These are phyloP conservation scores for Pestalotiopsis sp. DNA, from an alignment of 2,329 filamentous ascomycete genomes.

Conservation along the genomic window DNA sequence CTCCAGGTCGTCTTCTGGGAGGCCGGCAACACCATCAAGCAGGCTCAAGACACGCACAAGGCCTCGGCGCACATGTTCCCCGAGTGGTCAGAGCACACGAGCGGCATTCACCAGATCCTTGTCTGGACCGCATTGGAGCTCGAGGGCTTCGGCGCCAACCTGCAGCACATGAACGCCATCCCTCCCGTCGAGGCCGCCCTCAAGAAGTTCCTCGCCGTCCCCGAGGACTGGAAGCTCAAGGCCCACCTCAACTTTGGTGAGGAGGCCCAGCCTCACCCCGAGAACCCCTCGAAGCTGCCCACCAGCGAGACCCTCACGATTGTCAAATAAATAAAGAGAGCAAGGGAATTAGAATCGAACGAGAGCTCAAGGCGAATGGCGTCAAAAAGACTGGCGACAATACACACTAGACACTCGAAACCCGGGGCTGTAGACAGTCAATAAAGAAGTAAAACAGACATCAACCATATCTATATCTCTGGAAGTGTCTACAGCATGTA, in stretches of 20 bases:
- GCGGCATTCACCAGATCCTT: conserved; percentile 25
- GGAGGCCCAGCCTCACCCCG: conserved; percentile 22
- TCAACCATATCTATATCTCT: no score
- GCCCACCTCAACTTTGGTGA: conserved; percentile 28
- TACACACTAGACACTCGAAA: not conserved
- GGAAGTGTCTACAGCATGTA: no score
- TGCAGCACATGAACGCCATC: conserved; percentile 27
- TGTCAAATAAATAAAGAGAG: conserved; percentile 8
- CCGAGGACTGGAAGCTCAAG: conserved; percentile 22
- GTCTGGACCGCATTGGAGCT: conserved; percentile 27
- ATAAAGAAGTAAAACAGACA: not conserved
- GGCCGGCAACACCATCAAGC: conserved; percentile 20
- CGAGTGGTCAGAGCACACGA: conserved; percentile 23
- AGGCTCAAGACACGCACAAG: conserved; percentile 20
- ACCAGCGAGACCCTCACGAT: conserved; percentile 27
- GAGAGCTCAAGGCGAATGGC: not conserved
- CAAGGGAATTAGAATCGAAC: not conserved
- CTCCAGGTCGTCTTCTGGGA: conserved; percentile 29
- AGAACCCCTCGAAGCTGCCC: conserved; percentile 21
- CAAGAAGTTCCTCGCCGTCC: conserved; percentile 22
- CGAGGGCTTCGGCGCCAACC: conserved; percentile 27
- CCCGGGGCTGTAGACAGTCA: not conserved
- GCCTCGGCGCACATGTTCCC: conserved; percentile 21
- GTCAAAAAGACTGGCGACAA: not conserved
- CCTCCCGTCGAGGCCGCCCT: conserved; percentile 25